These are phyloP conservation scores for Poronia punctata DNA, from an alignment of 495 filamentous ascomycete genomes.

Conservation along the genomic window DNA sequence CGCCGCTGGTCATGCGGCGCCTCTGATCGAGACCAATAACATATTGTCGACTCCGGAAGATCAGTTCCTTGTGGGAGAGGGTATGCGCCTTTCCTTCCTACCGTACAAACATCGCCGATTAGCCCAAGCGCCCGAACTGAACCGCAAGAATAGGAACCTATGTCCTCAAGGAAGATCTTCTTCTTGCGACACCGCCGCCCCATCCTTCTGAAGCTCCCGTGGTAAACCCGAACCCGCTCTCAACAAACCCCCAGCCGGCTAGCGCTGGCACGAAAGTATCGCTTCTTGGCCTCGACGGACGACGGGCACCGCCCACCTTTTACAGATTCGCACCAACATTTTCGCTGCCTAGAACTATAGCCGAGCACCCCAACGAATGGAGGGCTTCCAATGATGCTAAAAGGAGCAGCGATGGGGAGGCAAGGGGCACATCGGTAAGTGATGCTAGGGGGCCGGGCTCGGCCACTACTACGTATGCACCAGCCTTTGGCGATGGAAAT, in stretches of 20 bases:
- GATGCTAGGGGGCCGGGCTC: constrained; percentile 26
- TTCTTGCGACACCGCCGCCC: constrained; percentile 88
- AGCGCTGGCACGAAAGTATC: constrained; percentile 84
- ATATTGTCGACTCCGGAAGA: constrained; percentile 69
- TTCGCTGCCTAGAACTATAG: constrained; percentile 45
- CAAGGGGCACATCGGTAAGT: constrained; percentile 35
- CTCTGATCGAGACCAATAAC: constrained; percentile 89
- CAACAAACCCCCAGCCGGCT: constrained; percentile 71
- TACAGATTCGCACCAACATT: constrained; percentile 34
- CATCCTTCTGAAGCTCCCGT: constrained; percentile 88
- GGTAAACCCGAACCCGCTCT: constrained; percentile 80
- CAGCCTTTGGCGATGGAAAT: constrained; percentile 86
- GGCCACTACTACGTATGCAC: constrained; percentile 37
- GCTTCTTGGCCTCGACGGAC: constrained; percentile 58
- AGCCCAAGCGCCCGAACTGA: no score
- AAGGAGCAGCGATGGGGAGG: constrained; percentile 40
- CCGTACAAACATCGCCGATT: no score
- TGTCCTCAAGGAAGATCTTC: constrained; percentile 77
- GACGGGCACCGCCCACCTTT: constrained; percentile 51
- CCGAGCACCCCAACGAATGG: constrained; percentile 53
- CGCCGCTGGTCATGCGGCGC: constrained; percentile 54
- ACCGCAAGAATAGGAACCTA: constrained; percentile 62
- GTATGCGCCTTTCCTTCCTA: constrained; percentile 33
- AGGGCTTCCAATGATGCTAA: constrained; percentile 53
- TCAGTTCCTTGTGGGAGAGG: constrained; percentile 88